These are phyloP conservation scores for Mallotus repandus DNA, from an alignment of 441 rosid genomes.

Conservation along the genomic window DNA sequence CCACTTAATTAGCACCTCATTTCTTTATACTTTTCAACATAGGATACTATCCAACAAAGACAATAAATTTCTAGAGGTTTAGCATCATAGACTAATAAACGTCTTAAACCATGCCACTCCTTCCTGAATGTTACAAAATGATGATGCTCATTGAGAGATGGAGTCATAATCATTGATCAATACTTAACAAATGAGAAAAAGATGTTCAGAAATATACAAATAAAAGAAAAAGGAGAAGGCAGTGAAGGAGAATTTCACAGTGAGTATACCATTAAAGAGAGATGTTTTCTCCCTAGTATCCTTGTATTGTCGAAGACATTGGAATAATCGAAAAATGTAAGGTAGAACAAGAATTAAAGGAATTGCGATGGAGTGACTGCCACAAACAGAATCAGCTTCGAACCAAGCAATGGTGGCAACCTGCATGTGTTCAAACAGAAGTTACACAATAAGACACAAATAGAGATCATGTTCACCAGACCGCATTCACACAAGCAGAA, in stretches of 20 bases:
- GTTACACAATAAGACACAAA: slow-evolving; percentile 12
- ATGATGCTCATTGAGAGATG: background rate
- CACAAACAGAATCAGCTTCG: slow-evolving; percentile 98
- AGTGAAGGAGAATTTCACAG: slow-evolving; percentile 7
- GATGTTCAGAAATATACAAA: background rate
- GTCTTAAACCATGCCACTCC: background rate
- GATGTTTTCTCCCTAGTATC: slow-evolving; percentile 74
- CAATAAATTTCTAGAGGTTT: background rate
- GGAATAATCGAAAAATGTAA: slow-evolving; percentile 82
- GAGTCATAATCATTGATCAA: background rate
- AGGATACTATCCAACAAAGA: no score
- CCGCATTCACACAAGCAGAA: background rate
- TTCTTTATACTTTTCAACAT: no score
- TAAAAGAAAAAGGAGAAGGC: background rate
- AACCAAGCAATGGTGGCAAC: slow-evolving; percentile 99
- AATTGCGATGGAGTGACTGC: slow-evolving; percentile 89
- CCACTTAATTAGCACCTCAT: no score
- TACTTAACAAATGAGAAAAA: background rate
- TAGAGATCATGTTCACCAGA: background rate
- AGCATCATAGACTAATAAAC: slow-evolving; percentile 3
- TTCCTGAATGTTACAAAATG: background rate
- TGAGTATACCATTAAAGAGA: slow-evolving; percentile 69
- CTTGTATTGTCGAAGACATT: slow-evolving; percentile 91
- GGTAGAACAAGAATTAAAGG: slow-evolving; percentile 91
- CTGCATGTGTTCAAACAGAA: slow-evolving; percentile 38